Percentiles rank a stretch among this genome's conserved stretches.
These are phyloP conservation scores for Pyrrhoderma noxium DNA, from an alignment of 1,284 basidiomycete species.

Conservation along the genomic window DNA sequence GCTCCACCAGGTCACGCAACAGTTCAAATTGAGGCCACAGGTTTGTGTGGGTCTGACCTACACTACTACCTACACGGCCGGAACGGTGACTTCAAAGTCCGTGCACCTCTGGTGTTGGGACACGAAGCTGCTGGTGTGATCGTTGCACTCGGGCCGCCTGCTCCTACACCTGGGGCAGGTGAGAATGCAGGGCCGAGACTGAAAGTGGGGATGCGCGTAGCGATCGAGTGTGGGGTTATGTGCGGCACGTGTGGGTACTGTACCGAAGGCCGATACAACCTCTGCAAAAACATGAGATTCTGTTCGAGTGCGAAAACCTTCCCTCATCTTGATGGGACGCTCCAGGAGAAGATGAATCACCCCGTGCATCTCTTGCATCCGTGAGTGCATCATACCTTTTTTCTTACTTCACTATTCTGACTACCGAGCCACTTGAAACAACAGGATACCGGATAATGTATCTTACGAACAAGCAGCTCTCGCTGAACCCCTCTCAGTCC, in stretches of 20 bases:
- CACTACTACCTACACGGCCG: conserved; percentile 87
- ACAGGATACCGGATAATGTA: conserved; percentile 70
- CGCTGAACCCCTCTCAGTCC: conserved; percentile 84
- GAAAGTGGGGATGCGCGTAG: conserved; percentile 81
- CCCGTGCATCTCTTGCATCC: conserved; percentile 80
- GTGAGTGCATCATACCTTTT: conserved; percentile 42
- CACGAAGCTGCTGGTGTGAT: conserved; percentile 87
- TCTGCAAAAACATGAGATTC: conserved; percentile 86
- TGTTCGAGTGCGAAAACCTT: conserved; percentile 85
- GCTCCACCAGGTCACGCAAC: conserved; percentile 65
- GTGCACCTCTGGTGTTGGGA: conserved; percentile 79
- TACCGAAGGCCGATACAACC: conserved; percentile 81
- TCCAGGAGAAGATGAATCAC: conserved; percentile 85
- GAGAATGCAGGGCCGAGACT: conserved; percentile 35
- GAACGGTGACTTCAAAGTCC: conserved; percentile 87
- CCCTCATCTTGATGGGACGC: conserved; percentile 89
- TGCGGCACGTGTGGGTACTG: conserved; percentile 71
- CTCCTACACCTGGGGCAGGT: conserved; percentile 23
- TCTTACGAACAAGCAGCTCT: conserved; percentile 77
- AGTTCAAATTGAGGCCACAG: conserved; percentile 74
- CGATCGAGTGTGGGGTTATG: conserved; percentile 89
- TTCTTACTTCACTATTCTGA: conserved; percentile 8
- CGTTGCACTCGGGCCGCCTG: conserved; percentile 63
- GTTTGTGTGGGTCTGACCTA: conserved; percentile 87
- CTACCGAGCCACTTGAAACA: no score